Base-by-base conservation (phyloP, 768 basidiomycete species). In the Rhizopogon sp. region DNA sequence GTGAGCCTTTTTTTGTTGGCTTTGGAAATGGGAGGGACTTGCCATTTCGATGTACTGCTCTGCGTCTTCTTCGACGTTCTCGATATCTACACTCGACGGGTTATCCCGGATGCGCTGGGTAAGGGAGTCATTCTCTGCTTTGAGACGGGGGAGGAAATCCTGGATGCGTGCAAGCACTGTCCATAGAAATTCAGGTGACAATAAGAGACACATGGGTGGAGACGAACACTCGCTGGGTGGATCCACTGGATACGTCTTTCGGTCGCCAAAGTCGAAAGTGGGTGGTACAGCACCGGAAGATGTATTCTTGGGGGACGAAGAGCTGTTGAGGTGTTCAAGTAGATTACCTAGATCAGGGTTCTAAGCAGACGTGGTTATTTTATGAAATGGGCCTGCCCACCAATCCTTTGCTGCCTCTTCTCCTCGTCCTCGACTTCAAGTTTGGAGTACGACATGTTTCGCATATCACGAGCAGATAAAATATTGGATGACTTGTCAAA, bases 11-110 rank as follows among this genome's bases (percentile, higher is more conserved):
- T 22, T 31, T 50, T 20, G 20, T 11, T 37, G 35, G 35, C 20
- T 39, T 20, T 17, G 16, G 41, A 25, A 16, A 1, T 52, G 20
- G 17, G 43, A 43, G 16, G 54, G 57, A 62, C 70, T 49, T 59
- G 83, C 85, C 84, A 88, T 87, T 66, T 88, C 79, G 59, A 89
- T 84, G 63, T 85, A 81, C 55, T 69, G 75, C 1, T 73, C 74
- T 50, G 72, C 74, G n/a, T 71, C 71, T 20, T 71, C 74, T 6
- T 72, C 69, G 22, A 89, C 60, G 54, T 84, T 75, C 66, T 90
- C 88, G 40, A 90, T 87, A 62, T 89, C 81, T n/a, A 89, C 71
- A 60, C 81, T 84, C 16, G 66, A 63, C 1, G 83, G 85, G 56
- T 84, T 76, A 40, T 68, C 65, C 39, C 76, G 67, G 9, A 70